A percentile compares a stretch with the other conserved stretches of the same genome.
These are phyloP conservation scores for Clarireedia hainanense DNA, from an alignment of 2,329 filamentous ascomycete genomes.

Conservation along the genomic window DNA sequence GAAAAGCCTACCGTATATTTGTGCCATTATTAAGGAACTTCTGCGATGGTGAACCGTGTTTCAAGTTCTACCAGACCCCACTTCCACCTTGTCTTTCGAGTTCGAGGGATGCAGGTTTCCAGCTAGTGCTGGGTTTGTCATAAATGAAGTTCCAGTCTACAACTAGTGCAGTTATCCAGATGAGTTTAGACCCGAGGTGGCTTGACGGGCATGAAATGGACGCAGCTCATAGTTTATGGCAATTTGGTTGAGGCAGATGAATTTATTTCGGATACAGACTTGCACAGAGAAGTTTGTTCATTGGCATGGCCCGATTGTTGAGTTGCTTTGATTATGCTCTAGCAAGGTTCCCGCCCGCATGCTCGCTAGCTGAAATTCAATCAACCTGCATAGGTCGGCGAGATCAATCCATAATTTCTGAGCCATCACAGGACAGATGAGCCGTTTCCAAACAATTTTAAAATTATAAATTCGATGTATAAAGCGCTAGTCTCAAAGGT, in stretches of 20 bases:
- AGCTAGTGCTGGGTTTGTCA: not conserved
- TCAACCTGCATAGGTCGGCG: not conserved
- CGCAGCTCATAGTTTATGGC: not conserved
- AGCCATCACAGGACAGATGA: not conserved
- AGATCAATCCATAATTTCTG: not conserved
- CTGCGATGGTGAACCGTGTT: constrained; percentile 37
- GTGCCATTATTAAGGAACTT: constrained; percentile 38
- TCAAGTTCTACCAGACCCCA: constrained; percentile 35
- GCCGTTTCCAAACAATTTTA: not conserved
- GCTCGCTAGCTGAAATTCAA: not conserved
- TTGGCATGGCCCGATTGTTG: not conserved
- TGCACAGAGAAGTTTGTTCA: constrained; percentile 3
- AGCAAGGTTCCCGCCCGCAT: not conserved
- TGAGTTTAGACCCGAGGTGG: constrained; percentile 28
- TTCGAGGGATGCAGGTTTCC: not conserved
- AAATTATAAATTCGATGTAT: not conserved
- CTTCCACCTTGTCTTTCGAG: not conserved
- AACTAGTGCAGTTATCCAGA: constrained; percentile 20
- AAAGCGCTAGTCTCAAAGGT: too few species aligned
- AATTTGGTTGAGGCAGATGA: constrained; percentile 2
- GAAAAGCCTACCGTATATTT: constrained; percentile 34
- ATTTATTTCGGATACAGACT: constrained; percentile 4
- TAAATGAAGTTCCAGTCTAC: not conserved
- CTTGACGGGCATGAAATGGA: constrained; percentile 13
- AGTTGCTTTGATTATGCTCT: not conserved